Evolutionary conservation across 306 rosid genomes (phyloP).

Genomic region (Vicia faba): DNA sequence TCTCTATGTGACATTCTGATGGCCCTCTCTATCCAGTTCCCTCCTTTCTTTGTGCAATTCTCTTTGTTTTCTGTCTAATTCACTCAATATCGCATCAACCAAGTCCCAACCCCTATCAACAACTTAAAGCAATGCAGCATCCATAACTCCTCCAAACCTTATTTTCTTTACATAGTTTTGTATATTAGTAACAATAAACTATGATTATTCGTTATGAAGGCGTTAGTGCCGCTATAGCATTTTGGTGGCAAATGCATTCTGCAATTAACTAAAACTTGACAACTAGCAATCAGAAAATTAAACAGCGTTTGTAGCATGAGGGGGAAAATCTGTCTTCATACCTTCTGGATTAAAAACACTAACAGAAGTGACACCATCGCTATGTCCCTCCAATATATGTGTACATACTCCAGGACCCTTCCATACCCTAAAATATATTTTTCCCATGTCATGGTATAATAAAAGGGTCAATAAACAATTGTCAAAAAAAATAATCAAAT

Average conservation of each 20-base stretch:
- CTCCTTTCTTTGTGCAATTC: background rate
- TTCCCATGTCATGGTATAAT: background rate
- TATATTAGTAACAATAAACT: background rate
- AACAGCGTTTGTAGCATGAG: conserved; percentile 3
- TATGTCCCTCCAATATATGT: conserved; percentile 82
- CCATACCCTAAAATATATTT: conserved; percentile 66
- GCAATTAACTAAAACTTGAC: background rate
- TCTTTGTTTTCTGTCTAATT: background rate
- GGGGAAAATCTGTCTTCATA: conserved; percentile 25
- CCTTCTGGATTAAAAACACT: conserved; percentile 64
- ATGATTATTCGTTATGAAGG: background rate
- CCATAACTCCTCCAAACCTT: background rate
- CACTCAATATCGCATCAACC: background rate
- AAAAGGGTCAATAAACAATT: conserved; percentile 10
- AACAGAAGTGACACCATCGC: conserved; percentile 71
- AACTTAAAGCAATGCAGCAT: background rate
- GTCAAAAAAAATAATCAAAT: conserved; percentile 15
- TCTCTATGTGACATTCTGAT: background rate
- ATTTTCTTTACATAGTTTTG: background rate
- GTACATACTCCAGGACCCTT: conserved; percentile 71
- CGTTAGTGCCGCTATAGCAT: background rate
- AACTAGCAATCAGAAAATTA: background rate
- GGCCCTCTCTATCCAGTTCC: background rate
- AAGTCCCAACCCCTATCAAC: background rate
- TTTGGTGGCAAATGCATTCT: background rate